Conservation (phyloP, 2,329 filamentous ascomycete species). For the Fusarium marasasianum region DNA sequence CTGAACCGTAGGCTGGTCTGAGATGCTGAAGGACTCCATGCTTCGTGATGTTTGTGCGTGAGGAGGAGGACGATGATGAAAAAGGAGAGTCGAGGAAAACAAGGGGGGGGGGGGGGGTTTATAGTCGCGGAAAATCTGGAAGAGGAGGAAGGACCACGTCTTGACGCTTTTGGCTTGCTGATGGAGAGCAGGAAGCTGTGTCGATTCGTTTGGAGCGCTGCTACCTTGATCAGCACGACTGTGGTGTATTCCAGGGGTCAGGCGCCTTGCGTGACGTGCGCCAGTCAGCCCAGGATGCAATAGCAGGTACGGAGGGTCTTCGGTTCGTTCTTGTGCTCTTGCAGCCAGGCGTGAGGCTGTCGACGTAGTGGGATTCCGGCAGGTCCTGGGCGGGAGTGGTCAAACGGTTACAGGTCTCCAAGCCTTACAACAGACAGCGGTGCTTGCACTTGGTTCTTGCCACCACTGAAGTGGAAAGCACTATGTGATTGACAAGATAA, state of each 20-base stretch:
- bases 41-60: background rate
- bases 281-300: too few relatives aligned
- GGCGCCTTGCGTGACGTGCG: background rate
- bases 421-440: background rate
- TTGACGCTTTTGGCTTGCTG: background rate
- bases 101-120: background rate
- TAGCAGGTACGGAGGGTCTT: background rate
- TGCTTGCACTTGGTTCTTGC: background rate
- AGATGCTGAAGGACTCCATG: background rate
- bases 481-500: background rate
- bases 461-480: background rate
- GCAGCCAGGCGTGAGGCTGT: background rate
- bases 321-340: background rate
- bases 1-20: background rate
- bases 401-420: too few relatives aligned
- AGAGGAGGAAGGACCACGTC: background rate
- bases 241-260: background rate
- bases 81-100: background rate
- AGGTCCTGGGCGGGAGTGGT: background rate
- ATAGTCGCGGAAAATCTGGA: background rate
- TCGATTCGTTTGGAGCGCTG: background rate
- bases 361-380: too few relatives aligned
- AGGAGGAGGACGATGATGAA: background rate
- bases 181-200: background rate
- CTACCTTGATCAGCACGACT: background rate